Evolutionary conservation across 164 flowering plant species (phyloP).

Genomic region (Cinnamomum micranthum): DNA sequence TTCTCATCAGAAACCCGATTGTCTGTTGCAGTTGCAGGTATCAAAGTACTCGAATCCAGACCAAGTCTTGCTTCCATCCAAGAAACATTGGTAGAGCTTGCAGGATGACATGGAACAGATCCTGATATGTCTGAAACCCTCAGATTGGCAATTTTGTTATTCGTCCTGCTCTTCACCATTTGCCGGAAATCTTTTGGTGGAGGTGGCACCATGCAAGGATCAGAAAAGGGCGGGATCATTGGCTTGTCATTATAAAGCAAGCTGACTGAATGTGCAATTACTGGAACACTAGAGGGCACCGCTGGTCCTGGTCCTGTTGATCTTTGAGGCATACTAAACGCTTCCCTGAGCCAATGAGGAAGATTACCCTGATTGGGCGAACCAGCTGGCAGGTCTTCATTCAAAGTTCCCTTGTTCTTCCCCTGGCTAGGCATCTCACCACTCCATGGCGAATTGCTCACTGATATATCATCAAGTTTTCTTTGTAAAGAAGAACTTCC

Average conservation of each 20-base stretch:
- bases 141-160: slow-evolving; percentile 5
- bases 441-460: neutral
- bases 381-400: slow-evolving; percentile 8
- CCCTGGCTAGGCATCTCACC: slow-evolving; percentile 11
- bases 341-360: slow-evolving; percentile 56
- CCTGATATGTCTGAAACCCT: slow-evolving; percentile 10
- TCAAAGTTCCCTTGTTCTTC: slow-evolving; percentile 2
- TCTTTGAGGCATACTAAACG: slow-evolving; percentile 16
- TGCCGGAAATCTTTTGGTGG: slow-evolving; percentile 2
- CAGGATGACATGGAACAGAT: slow-evolving; percentile 4
- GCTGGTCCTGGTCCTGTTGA: slow-evolving; percentile 12
- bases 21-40: neutral
- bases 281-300: slow-evolving; percentile 9
- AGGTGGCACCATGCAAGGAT: neutral
- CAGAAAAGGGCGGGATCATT: slow-evolving; percentile 13
- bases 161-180: slow-evolving; percentile 4
- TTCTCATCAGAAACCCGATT: slow-evolving; percentile 4
- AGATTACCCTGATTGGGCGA: slow-evolving; percentile 19
- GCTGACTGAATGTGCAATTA: slow-evolving; percentile 11
- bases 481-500: slow-evolving; percentile 4
- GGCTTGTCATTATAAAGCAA: slow-evolving; percentile 9
- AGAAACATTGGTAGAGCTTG: slow-evolving; percentile 8
- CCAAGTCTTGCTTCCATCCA: slow-evolving; percentile 7
- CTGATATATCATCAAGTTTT: slow-evolving; percentile 7
- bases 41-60: slow-evolving; percentile 9